Base-by-base conservation (phyloP, 2,329 filamentous ascomycete genomes). In the Phialemoniopsis sp. region DNA sequence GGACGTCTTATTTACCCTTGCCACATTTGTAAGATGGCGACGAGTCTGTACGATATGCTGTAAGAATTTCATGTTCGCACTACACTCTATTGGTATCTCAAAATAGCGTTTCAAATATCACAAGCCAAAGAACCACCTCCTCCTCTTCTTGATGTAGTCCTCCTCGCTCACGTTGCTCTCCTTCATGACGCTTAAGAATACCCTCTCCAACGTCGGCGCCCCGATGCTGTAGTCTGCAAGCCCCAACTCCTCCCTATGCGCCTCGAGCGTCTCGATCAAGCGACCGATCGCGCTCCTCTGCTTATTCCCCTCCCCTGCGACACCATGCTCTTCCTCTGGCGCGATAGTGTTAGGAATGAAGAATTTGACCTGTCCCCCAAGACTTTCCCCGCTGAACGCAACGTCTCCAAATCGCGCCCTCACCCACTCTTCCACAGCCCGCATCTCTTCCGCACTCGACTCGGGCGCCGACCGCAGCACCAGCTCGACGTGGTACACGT, bases 361-460 rank as follows among this genome's bases (percentile, higher is more conserved):
- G 62, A 95, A 95, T n/a, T 89, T 76, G 51, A 95, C 70, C 59
- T 95, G 89, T 0, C 90, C 89, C 55, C 94, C 87, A 61, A 85
- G 94, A 31, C 77, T 85, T 60, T 85, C 82, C 33, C 77, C 72
- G 57, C 88, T 89, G 21, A 93, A 70, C 13, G 72, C 69, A 0
- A 86, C 87, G 2, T 73, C 75, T 0, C 78, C 73, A 35, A 94
- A 81, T 2, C 64, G 72, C 1, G 53, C 46, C 12, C 58, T 42
- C 9, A 95, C 76, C 86, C 89, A 95, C 0, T 56, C 40, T 33
- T 79, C 75, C 19, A 94, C 76, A 5, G 56, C 55, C 3, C 72
- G 63, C 72, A 90, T 91, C 49, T 90, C 86, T 16, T 73, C 73
- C 2, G 78, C 68, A 0, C 70, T 70, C 1, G 87, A 93, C 51